phyloP scores from a whole-genome alignment of 2,329 filamentous ascomycete species.

The Aspergillus sp. region DNA sequence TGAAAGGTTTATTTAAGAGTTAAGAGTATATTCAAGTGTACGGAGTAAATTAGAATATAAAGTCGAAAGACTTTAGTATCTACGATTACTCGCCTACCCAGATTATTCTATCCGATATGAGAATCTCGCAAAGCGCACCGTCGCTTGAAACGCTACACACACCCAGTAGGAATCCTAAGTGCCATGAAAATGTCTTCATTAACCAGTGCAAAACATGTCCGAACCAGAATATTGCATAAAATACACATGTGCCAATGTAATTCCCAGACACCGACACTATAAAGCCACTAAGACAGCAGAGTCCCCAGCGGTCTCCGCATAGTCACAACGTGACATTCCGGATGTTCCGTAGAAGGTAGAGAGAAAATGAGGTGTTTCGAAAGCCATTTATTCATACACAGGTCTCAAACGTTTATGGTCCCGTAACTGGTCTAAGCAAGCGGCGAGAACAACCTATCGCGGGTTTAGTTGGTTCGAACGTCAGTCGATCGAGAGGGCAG shows the following conservation, averaged over 20 bases:
- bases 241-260: conserved; percentile 19
- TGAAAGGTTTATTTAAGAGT: too few relatives aligned
- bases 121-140: too few relatives aligned
- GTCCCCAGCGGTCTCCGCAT: neutral
- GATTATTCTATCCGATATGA: too few relatives aligned
- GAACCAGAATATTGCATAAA: conserved; percentile 14
- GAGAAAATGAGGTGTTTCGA: neutral
- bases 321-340: neutral
- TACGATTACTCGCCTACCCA: too few relatives aligned
- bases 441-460: conserved; percentile 36
- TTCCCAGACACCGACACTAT: conserved; percentile 6
- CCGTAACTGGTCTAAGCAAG: conserved; percentile 27
- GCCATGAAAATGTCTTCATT: conserved; percentile 1
- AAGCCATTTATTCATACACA: conserved; percentile 1
- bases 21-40: too few relatives aligned
- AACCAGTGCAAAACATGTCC: conserved; percentile 7
- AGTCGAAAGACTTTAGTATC: too few relatives aligned
- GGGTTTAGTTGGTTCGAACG: conserved; percentile 9
- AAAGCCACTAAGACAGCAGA: conserved; percentile 2
- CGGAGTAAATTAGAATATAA: too few relatives aligned
- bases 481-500: neutral
- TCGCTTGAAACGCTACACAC: too few relatives aligned
- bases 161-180: too few relatives aligned
- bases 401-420: neutral
- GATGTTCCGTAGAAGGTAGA: neutral